Evolutionary conservation across 192 early-diverging fungal species (phyloP).

Genomic region (Coemansia sp.): DNA sequence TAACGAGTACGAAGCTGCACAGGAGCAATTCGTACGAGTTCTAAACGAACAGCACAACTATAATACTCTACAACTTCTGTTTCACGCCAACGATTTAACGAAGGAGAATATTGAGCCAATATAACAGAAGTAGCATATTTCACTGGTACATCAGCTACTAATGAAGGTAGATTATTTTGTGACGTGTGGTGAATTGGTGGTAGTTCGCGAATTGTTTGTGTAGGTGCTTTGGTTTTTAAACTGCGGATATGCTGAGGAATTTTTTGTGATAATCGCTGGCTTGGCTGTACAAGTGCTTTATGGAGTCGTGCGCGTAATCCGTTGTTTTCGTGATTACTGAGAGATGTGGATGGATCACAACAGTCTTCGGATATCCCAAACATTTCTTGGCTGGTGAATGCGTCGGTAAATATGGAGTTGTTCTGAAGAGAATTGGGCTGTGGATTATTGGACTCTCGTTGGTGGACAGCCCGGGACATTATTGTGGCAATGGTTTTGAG

Average conservation of each 20-base stretch:
- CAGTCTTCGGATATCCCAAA: conserved; percentile 2
- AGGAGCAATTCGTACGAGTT: conserved; percentile 30
- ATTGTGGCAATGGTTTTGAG: conserved; percentile 31
- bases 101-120: conserved; percentile 52
- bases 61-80: conserved; percentile 53
- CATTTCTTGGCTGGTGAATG: conserved; percentile 5
- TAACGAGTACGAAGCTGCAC: conserved; percentile 16
- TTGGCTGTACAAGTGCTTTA: neutral
- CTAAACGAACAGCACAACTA: conserved; percentile 46
- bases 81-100: conserved; percentile 40
- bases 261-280: neutral
- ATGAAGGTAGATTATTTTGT: neutral
- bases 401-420: neutral
- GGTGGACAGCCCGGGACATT: conserved; percentile 1
- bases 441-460: neutral
- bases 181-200: neutral
- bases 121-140: conserved; percentile 27
- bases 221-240: neutral
- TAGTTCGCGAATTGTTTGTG: too few relatives aligned
- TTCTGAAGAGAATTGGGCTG: neutral
- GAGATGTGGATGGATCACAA: neutral
- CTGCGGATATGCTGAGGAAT: neutral
- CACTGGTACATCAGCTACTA: conserved; percentile 27
- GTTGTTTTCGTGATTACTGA: neutral
- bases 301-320: neutral